Evolutionary conservation across 176 grass and related monocot species (phyloP).

Genomic region (Oryza brachyantha): DNA sequence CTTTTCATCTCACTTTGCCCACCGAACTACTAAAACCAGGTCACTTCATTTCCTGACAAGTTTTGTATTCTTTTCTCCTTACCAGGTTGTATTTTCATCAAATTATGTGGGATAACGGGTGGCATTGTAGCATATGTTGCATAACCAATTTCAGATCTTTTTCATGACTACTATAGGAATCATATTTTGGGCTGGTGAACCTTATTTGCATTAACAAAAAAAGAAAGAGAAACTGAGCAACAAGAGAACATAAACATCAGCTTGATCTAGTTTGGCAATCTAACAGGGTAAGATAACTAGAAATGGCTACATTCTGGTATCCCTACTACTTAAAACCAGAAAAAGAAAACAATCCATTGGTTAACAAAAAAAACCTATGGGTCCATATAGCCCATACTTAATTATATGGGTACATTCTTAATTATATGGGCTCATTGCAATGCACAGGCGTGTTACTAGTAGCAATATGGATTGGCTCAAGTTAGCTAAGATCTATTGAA

Average conservation of each 20-base stretch:
- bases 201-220: not conserved
- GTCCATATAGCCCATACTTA: no score
- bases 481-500: not conserved
- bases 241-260: not conserved
- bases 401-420: no score
- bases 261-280: not conserved
- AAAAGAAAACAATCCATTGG: no score
- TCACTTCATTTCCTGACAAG: not conserved
- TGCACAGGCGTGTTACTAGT: no score
- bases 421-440: no score
- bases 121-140: not conserved
- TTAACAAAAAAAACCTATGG: no score
- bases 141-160: not conserved
- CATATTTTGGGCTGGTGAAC: not conserved
- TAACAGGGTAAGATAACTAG: not conserved
- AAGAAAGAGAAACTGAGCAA: not conserved
- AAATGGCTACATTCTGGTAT: not conserved
- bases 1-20: not conserved
- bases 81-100: not conserved
- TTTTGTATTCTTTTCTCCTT: not conserved
- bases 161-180: not conserved
- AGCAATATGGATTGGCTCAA: not conserved
- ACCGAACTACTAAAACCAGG: not conserved
- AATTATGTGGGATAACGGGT: not conserved
- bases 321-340: no score